Percentiles rank a stretch among this genome's conserved stretches.
Conservation (phyloP, 2,329 filamentous ascomycete species). For the Fusarium neocosmosporiellum region DNA sequence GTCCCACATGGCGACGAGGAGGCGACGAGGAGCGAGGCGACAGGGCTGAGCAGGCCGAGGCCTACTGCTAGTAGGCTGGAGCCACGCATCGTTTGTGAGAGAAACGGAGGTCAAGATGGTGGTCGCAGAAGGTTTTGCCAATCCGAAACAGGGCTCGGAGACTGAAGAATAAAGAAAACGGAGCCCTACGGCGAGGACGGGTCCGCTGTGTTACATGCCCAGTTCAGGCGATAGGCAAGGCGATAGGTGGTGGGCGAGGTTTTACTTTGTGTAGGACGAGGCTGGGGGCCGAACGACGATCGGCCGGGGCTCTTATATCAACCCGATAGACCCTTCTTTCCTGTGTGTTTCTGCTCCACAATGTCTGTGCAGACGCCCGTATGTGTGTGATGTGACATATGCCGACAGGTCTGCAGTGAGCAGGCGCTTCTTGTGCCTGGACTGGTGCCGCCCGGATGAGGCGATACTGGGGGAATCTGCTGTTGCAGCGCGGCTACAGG, state of each 20-base stretch:
- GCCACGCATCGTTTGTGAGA: conserved; percentile 12
- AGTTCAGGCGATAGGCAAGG: conserved; percentile 15
- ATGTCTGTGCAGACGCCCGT: not conserved
- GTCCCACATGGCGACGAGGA: conserved; percentile 61
- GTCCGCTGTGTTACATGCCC: conserved; percentile 31
- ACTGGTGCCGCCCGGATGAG: not conserved
- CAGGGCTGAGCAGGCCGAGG: conserved; percentile 31
- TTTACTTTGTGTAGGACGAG: conserved; percentile 17
- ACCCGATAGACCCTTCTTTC: not conserved
- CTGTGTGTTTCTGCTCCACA: not conserved
- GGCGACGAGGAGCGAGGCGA: conserved; percentile 55
- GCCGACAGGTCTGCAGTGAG: conserved; percentile 2
- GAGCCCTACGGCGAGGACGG: not conserved
- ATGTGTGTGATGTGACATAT: conserved; percentile 22
- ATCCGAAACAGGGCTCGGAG: conserved; percentile 1
- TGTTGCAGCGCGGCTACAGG: conserved; percentile 25
- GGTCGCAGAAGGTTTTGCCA: conserved; percentile 3
- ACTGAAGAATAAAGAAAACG: not conserved
- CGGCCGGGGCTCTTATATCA: conserved; percentile 25
- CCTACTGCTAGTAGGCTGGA: conserved; percentile 27
- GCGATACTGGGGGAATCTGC: conserved; percentile 4
- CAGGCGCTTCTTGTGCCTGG: conserved; percentile 21
- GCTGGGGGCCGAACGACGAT: conserved; percentile 25
- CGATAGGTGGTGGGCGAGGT: not conserved
- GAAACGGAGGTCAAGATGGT: not conserved